Percentiles rank a stretch among this genome's conserved stretches.
Conservation (phyloP, 495 filamentous ascomycete species). For the Pyrenula massariospora region DNA sequence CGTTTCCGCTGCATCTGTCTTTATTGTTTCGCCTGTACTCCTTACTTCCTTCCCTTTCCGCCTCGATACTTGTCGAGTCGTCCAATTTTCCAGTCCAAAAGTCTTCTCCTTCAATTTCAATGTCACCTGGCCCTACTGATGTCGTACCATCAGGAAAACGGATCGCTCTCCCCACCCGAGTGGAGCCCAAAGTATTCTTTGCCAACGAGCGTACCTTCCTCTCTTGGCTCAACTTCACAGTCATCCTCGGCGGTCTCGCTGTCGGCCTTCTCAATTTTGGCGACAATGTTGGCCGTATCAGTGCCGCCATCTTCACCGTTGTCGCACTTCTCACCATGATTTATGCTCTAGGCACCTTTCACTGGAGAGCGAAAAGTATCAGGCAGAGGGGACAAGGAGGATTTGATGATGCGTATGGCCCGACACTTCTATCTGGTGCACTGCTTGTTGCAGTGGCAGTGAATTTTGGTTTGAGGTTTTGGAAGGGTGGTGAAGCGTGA, state of each 20-base stretch:
- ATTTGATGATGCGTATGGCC: slow-evolving; percentile 91
- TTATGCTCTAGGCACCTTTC: slow-evolving; percentile 89
- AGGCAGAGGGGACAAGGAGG: slow-evolving; percentile 81
- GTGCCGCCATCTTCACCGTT: slow-evolving; percentile 81
- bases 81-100: no score
- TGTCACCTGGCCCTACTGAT: no score
- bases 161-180: slow-evolving; percentile 93
- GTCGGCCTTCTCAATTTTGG: slow-evolving; percentile 97
- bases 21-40: neutral
- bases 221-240: slow-evolving; percentile 98
- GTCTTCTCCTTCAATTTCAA: no score
- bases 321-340: slow-evolving; percentile 94
- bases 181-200: slow-evolving; percentile 99
- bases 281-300: slow-evolving; percentile 83
- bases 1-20: no score
- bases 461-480: slow-evolving; percentile 84
- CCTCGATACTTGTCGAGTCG: no score
- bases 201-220: slow-evolving; percentile 99
- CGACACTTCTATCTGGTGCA: slow-evolving; percentile 76
- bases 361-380: slow-evolving; percentile 93
- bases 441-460: slow-evolving; percentile 78
- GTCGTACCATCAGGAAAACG: slow-evolving; percentile 59
- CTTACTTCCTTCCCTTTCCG: slow-evolving; percentile 1
- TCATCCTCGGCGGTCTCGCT: slow-evolving; percentile 90
- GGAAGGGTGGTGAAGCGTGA: slow-evolving; percentile 26